Base-by-base conservation (phyloP, 2,329 filamentous ascomycete species). In the Penicillium sclerotiorum region DNA sequence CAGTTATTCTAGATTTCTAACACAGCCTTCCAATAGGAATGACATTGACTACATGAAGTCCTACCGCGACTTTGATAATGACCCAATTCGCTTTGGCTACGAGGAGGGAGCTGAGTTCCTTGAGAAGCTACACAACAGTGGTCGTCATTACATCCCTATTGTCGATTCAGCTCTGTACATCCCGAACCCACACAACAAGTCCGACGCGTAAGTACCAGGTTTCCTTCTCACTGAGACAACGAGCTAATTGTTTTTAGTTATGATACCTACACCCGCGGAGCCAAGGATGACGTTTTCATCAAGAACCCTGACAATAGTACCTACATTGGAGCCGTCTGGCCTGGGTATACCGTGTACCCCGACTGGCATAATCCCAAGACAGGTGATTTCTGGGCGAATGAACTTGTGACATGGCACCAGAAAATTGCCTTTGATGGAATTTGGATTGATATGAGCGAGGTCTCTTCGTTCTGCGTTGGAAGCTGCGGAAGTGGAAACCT, bases 401-500 rank as follows among this genome's bases (percentile, higher is more conserved):
- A 80, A 57, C 74, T 85, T 61, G 64, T 68, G 8, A 66, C 63
- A 3, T 84, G 77, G 70, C 69, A 82, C 62, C 71, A 79, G 33
- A 77, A 83, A 22, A 59, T 84, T 12, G 70, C 75, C 0, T 83
- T 77, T 59, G 78, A 80, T 47, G 78, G 76, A 12, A 69, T 76
- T 52, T 84, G 82, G 83, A 79, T 84, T 49, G 83, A 85, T 50
- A 85, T 85, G 81, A 78, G 68, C 38, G 83, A 85, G 59, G 81
- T 80, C 2, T 79, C 79, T 7, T 84, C 80, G 0, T 85, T 86
- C 72, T 91, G 88, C 57, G 77, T 86, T 8, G 88, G 88, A 4
- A 87, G 82, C 56, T 91, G 88, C 60, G 88, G 89, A 18, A 83
- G 79, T 20, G 76, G 76, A 1, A 85, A 87, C 44, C 66, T 88